Percentiles rank a stretch among this genome's conserved stretches.
Conservation (phyloP, 805 yeast species). For the Candida insectorum region DNA sequence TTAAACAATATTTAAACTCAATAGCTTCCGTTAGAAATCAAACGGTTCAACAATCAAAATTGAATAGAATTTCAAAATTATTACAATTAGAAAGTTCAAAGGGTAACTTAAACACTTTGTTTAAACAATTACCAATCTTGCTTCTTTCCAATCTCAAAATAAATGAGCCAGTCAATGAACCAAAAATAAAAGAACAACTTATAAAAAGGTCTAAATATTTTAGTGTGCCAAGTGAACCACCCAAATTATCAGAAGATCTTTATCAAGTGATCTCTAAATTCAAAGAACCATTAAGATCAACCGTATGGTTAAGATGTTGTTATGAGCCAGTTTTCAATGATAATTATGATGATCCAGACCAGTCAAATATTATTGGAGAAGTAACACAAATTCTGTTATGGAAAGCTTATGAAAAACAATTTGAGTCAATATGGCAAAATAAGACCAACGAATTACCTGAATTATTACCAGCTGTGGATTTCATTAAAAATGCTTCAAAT, state of each 20-base stretch:
- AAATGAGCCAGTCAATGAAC: slow-evolving; percentile 27
- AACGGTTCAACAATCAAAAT: slow-evolving; percentile 30
- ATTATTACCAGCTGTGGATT: slow-evolving; percentile 91
- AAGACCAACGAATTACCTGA: slow-evolving; percentile 25
- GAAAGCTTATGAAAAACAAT: slow-evolving; percentile 91
- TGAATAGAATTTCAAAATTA: slow-evolving; percentile 45
- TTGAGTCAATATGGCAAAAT: slow-evolving; percentile 58
- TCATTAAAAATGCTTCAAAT: slow-evolving; percentile 87
- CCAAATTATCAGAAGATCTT: slow-evolving; percentile 53
- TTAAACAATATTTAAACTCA: slow-evolving; percentile 75
- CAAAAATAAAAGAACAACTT: slow-evolving; percentile 29
- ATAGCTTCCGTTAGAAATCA: slow-evolving; percentile 38
- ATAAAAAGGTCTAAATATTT: slow-evolving; percentile 47
- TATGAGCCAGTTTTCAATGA: slow-evolving; percentile 58
- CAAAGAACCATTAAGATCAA: slow-evolving; percentile 86
- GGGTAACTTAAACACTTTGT: slow-evolving; percentile 49
- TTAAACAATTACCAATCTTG: slow-evolving; percentile 60
- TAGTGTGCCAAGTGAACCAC: slow-evolving; percentile 61
- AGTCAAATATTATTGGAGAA: slow-evolving; percentile 49
- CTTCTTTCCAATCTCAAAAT: slow-evolving; percentile 30
- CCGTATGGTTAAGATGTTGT: slow-evolving; percentile 90
- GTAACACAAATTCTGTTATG: slow-evolving; percentile 94
- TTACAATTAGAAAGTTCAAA: slow-evolving; percentile 47
- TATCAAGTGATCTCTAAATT: slow-evolving; percentile 58
- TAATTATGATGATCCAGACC: slow-evolving; percentile 7